phyloP scores from a whole-genome alignment of 2,329 filamentous ascomycete genomes.

The Penicillium sclerotigenum region DNA sequence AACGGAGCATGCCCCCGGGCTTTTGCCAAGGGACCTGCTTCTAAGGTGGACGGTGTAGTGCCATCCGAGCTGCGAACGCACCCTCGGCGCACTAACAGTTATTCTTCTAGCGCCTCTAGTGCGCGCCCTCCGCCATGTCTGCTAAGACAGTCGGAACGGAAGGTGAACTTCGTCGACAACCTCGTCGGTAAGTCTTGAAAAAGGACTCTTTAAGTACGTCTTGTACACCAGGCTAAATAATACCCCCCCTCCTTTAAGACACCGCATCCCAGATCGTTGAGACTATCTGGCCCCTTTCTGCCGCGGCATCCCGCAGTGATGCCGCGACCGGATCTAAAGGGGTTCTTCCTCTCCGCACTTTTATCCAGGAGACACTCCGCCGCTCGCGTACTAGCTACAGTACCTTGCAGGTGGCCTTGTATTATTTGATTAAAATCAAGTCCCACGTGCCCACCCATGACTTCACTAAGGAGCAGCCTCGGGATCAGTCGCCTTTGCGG shows the following conservation, averaged over 20 bases:
- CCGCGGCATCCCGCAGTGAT: conserved; percentile 71
- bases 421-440: conserved; percentile 93
- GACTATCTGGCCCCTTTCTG: conserved; percentile 92
- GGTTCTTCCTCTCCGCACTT: conserved; percentile 85
- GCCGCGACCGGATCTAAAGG: conserved; percentile 63
- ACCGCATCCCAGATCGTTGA: conserved; percentile 96
- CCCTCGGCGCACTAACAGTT: conserved; percentile 54
- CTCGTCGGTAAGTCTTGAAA: conserved; percentile 80
- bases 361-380: conserved; percentile 95
- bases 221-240: conserved; percentile 25
- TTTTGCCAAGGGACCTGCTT: conserved; percentile 26
- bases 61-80: conserved; percentile 46
- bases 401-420: conserved; percentile 91
- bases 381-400: conserved; percentile 96
- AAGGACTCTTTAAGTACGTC: conserved; percentile 33
- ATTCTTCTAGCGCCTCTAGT: conserved; percentile 47
- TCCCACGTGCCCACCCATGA: conserved; percentile 78
- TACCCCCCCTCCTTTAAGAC: conserved; percentile 56
- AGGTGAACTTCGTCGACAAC: conserved; percentile 92
- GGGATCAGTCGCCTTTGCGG: conserved; percentile 67
- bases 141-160: conserved; percentile 83
- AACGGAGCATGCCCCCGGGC: conserved; percentile 26
- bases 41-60: conserved; percentile 36
- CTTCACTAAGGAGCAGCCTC: conserved; percentile 80
- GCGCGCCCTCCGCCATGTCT: conserved; percentile 69